Base-by-base conservation (phyloP, 1,139 yeast species). In the Lodderomyces pseudojiufengensis region DNA sequence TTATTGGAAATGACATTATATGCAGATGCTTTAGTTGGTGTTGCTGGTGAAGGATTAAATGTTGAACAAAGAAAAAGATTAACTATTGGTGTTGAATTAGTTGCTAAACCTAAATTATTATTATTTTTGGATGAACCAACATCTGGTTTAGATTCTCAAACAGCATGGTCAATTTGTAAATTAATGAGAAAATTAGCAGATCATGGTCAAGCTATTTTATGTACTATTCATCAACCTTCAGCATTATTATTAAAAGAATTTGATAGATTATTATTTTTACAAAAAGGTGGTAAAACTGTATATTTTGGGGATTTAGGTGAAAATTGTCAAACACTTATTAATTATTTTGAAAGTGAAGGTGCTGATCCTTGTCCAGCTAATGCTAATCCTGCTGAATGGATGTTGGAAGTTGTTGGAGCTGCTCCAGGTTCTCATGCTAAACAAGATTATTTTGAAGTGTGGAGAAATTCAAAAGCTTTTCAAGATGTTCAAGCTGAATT, bases 281-380 rank as follows among this genome's bases (percentile, higher is more conserved):
- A 61, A 45, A 57, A 52, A 43, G 70, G 70, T 42, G 84, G 84
- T 43, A 63, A 71, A 55, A 78, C 83, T 44, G 84, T 79, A 26
- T 79, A 79, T 55, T 78, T 78, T 53, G 84, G 84, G 42, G 82
- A 78, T 43, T 76, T 78, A 50, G 84, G 84, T 42, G 55, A 59
- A 36, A 65, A 68, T 46, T 77, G 83, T 40, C 36, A 51, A 10
- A 65, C 75, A 5, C 57, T 80, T 51, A 59, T 74, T 37, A 51
- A 59, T 28, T 80, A 80, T 50, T 80, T 80, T 46, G 84, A 77
- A 53, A 63, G 66, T 44, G 62, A 78, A 41, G 81, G 82, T 11
- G 63, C 65, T 27, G 51, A 51, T 24, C 49, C 64, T 41, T 78
- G 83, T 60, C 65, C 67, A 11, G 43, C 46, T 36, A 47, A 55